Percentiles rank a stretch among this genome's conserved stretches.
These are phyloP conservation scores for Pythium inflatum DNA, from an alignment of 352 stramenopile species.

Conservation along the genomic window DNA sequence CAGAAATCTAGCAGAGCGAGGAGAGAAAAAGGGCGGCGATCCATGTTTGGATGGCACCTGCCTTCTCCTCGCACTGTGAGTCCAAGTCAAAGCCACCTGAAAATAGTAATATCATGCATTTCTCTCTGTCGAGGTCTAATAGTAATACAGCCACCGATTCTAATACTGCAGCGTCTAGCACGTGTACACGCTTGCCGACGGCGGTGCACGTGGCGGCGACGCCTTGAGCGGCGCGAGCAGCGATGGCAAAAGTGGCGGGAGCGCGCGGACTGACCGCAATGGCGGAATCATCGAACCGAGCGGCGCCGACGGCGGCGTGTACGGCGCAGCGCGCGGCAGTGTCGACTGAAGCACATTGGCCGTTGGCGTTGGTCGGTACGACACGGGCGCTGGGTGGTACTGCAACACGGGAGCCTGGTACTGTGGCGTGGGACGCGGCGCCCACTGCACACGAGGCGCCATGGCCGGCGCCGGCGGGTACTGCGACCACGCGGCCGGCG, in stretches of 20 bases:
- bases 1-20: no score
- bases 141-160: background rate
- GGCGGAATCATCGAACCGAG: slow-evolving; percentile 17
- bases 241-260: slow-evolving; percentile 22
- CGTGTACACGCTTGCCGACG: slow-evolving; percentile 16
- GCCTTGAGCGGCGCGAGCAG: slow-evolving; percentile 9
- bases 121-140: no score
- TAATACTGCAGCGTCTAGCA: background rate
- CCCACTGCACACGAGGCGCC: background rate
- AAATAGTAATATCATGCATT: background rate
- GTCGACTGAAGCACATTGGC: slow-evolving; percentile 12
- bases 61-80: background rate
- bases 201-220: slow-evolving; percentile 1
- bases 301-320: background rate
- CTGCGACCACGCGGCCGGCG: slow-evolving; percentile 14
- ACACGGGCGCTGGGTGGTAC: background rate
- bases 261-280: slow-evolving; percentile 25
- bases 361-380: background rate
- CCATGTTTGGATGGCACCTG: no score
- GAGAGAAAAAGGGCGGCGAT: background rate
- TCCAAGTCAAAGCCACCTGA: background rate
- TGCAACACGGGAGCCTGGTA: background rate
- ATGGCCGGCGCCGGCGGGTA: slow-evolving; percentile 11
- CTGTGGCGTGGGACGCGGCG: background rate
- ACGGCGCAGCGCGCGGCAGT: background rate